phyloP scores from a whole-genome alignment of 2,329 filamentous ascomycete genomes.

The Cercospora sp. region DNA sequence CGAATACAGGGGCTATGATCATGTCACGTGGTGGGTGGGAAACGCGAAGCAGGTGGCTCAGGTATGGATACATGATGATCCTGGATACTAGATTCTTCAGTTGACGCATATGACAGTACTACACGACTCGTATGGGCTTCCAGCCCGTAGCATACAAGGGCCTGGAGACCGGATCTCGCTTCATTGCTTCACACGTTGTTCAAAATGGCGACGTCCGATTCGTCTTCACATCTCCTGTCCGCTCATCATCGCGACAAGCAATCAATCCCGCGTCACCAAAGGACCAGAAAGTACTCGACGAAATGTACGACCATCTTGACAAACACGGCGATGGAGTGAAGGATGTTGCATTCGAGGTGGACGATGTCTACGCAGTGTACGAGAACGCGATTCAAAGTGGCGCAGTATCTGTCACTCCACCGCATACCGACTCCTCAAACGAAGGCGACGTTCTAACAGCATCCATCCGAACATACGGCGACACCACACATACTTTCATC shows the following conservation, averaged over 20 bases:
- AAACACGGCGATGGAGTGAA: constrained; percentile 91
- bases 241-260: constrained; percentile 43
- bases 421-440: constrained; percentile 54
- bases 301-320: constrained; percentile 81
- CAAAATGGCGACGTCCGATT: constrained; percentile 75
- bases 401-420: constrained; percentile 62
- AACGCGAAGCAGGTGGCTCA: constrained; percentile 91
- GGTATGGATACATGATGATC: background rate
- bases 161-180: constrained; percentile 81
- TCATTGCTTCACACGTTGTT: constrained; percentile 80
- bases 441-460: constrained; percentile 70
- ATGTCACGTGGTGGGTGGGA: constrained; percentile 93
- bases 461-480: constrained; percentile 86
- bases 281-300: constrained; percentile 65
- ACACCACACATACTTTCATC: constrained; percentile 92
- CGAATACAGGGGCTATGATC: constrained; percentile 79
- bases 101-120: constrained; percentile 58
- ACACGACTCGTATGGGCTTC: constrained; percentile 85
- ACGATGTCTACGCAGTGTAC: constrained; percentile 81
- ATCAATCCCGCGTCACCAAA: constrained; percentile 42
- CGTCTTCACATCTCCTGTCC: constrained; percentile 78
- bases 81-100: background rate
- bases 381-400: constrained; percentile 66
- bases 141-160: constrained; percentile 78
- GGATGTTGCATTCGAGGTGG: constrained; percentile 92